Base-by-base conservation (phyloP, 352 stramenopile species). In the Phytophthora lateralis region DNA sequence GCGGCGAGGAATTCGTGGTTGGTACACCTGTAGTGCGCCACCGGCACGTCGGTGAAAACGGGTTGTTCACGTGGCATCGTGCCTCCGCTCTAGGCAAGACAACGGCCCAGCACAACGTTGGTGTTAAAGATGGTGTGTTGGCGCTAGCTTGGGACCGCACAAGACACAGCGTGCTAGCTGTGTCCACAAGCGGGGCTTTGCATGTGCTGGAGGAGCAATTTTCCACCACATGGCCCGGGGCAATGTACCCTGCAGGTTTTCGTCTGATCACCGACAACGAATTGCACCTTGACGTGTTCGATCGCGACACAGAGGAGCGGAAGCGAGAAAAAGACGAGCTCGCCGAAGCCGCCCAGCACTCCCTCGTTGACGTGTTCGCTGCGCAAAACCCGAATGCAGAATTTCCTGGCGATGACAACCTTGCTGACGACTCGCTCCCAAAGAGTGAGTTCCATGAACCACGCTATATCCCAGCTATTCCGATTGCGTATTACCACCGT, bases 221-320 rank as follows among this genome's bases (percentile, higher is more conserved):
- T 60, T 80, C 65, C 17, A 91, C 82, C 9, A 78, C 75, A 17
- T 95, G 82, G 82, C 82, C 82, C 10, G 84, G 85, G 1, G 78
- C 88, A 7, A 96, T 96, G 88, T 96, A 95, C 50, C 86, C 87
- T 10, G 69, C 79, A 6, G 83, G 85, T 0, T 96, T 94, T 48
- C 84, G 78, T 15, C 51, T 96, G 2, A 75, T 96, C 37, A 91
- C 72, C 0, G 84, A 95, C 60, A 95, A 95, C 44, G 86, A 93
- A 60, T 26, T 82, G 14, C 80, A 94, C 41, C 43, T 87, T 1
- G 75, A 79, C 6, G 57, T 65, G 11, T 74, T 78, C 38, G 62
- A 75, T 3, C 64, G 29, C 11, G 64, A 82, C 12, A 50, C 60
- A 51, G 56, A 77, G 54, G 72, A 75, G 17, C 56, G 55, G 15